These are phyloP conservation scores for Globisporangium abappressorium DNA, from an alignment of 352 stramenopile species.

Conservation along the genomic window DNA sequence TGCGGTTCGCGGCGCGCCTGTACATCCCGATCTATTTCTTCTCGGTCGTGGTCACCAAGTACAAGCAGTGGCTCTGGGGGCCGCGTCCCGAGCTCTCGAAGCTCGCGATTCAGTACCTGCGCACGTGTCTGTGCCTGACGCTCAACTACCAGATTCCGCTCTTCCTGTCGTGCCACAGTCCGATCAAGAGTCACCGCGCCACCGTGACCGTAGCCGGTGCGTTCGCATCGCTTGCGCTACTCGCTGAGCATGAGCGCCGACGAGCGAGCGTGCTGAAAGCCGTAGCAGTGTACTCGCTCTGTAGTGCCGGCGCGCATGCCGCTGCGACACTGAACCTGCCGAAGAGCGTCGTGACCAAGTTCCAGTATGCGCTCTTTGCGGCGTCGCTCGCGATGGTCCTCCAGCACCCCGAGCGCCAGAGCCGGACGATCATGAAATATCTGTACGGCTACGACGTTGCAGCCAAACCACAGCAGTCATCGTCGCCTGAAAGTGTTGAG, in stretches of 20 bases:
- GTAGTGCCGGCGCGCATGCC: slow-evolving; percentile 30
- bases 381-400: slow-evolving; percentile 47
- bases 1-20: slow-evolving; percentile 41
- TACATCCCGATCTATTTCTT: slow-evolving; percentile 69
- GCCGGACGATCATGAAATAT: slow-evolving; percentile 40
- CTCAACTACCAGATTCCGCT: slow-evolving; percentile 61
- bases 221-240: slow-evolving; percentile 41
- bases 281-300: slow-evolving; percentile 49
- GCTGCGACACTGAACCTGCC: slow-evolving; percentile 20
- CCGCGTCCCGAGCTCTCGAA: slow-evolving; percentile 37
- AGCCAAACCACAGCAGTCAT: neutral
- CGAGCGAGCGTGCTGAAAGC: slow-evolving; percentile 56
- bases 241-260: slow-evolving; percentile 50
- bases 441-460: slow-evolving; percentile 49
- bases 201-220: slow-evolving; percentile 36
- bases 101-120: slow-evolving; percentile 45
- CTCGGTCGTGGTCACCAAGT: slow-evolving; percentile 48
- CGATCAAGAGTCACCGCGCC: slow-evolving; percentile 27
- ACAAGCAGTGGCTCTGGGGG: slow-evolving; percentile 59
- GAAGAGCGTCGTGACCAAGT: slow-evolving; percentile 17
- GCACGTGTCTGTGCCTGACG: slow-evolving; percentile 57
- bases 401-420: slow-evolving; percentile 37
- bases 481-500: neutral
- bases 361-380: slow-evolving; percentile 42
- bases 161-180: slow-evolving; percentile 44